Base-by-base conservation (phyloP, 2,329 filamentous ascomycete species). In the Elsinoe fawcettii region DNA sequence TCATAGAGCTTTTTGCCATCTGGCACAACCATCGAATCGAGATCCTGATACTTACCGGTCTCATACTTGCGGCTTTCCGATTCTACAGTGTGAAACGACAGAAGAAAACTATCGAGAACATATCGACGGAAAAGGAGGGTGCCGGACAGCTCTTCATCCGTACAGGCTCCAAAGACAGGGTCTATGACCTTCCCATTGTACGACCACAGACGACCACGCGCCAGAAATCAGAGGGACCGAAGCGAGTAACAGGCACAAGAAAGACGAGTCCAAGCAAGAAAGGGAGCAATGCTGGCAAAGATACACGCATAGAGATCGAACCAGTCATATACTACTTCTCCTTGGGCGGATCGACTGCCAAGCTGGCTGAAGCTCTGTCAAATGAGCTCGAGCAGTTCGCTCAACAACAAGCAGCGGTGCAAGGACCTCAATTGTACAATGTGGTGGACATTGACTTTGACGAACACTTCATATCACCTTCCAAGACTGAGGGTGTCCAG, bases 391-490 rank as follows among this genome's bases (percentile, higher is more conserved):
- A 76, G 60, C 66, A 63, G 65, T 73, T 63, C 8, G 66, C 65
- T 43, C 64, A 65, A 18, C 8, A 23, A 16, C 25, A 36, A 6
- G 61, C 60, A 44, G 67, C 65, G 0, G 65, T 82, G 14, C 70
- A 81, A 1, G 73, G 80, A 36, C 84, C 89, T 1, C 77, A 87
- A 66, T 71, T 90, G 9, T 76, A 87, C 58, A 90, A 97, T 66
- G 74, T 97, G 23, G 85, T 91, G 2, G 85, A 96, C 60, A 80
- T 95, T 55, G 92, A 97, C 65, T 88, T 92, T 65, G 92, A 99
- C 65, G 90, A 96, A 67, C 96, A 87, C 71, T 97, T 97, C 67
- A 83, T 95, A 58, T 81, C 79, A 2, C 81, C 84, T 0, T 90
- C 91, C 0, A 87, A 87, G 67, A 67, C 36, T 22, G 23, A 39